A percentile compares a stretch with the other conserved stretches of the same genome.
Conservation (phyloP, 202 grass and related monocot genomes). For the Panicum hallii region DNA sequence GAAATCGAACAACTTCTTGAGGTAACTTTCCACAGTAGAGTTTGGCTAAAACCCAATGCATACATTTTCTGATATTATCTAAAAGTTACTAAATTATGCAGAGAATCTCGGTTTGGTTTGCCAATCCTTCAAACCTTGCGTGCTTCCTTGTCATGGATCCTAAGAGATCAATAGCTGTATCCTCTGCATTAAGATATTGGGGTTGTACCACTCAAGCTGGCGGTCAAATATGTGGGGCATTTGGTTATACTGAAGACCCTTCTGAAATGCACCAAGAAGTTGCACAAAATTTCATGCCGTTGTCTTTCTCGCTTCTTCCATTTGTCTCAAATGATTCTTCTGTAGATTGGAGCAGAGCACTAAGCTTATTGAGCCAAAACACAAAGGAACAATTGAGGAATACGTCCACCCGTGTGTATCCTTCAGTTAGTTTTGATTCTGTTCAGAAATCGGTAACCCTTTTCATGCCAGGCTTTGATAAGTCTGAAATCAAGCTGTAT, state of each 20-base stretch:
- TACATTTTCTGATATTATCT: slow-evolving; percentile 11
- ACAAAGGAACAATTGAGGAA: slow-evolving; percentile 64
- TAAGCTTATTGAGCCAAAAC: slow-evolving; percentile 56
- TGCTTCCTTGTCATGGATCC: slow-evolving; percentile 88
- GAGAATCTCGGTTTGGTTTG: slow-evolving; percentile 66
- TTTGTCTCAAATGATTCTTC: slow-evolving; percentile 54
- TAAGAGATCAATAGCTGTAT: slow-evolving; percentile 52
- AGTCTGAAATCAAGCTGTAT: slow-evolving; percentile 91
- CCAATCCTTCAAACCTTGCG: slow-evolving; percentile 72
- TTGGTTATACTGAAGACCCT: slow-evolving; percentile 72
- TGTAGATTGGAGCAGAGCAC: slow-evolving; percentile 46
- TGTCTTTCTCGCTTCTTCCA: slow-evolving; percentile 68
- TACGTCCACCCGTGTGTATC: slow-evolving; percentile 31
- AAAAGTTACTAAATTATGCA: slow-evolving; percentile 49
- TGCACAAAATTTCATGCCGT: slow-evolving; percentile 67
- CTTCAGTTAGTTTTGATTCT: slow-evolving; percentile 81
- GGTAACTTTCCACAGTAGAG: slow-evolving; percentile 41
- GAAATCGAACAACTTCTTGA: slow-evolving; percentile 72
- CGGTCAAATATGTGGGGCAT: slow-evolving; percentile 68
- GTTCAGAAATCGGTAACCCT: slow-evolving; percentile 69
- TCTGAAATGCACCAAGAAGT: slow-evolving; percentile 54
- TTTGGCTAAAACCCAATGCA: neutral
- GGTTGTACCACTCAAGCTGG: slow-evolving; percentile 96
- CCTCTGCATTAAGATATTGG: slow-evolving; percentile 85
- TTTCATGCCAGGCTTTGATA: slow-evolving; percentile 97